Conservation (phyloP, 345 rosid genomes). For the Populus simonii region DNA sequence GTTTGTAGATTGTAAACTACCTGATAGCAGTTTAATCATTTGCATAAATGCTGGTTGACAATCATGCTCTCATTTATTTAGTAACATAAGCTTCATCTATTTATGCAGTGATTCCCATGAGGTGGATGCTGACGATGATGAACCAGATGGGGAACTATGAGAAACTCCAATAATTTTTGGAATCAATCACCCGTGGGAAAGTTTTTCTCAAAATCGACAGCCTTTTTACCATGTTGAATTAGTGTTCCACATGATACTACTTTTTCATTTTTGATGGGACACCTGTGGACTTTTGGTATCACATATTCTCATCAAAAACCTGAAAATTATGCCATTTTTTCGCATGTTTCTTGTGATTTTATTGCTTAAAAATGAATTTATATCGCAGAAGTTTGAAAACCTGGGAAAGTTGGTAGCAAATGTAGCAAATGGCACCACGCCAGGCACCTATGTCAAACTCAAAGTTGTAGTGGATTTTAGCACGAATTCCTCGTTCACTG, state of each 20-base stretch:
- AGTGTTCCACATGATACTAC: too few relatives aligned
- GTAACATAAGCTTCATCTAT: neutral
- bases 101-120: slow-evolving; percentile 28
- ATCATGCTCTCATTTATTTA: neutral
- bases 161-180: neutral
- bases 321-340: neutral
- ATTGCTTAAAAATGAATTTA: neutral
- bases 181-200: neutral
- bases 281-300: neutral
- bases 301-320: neutral
- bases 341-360: too few relatives aligned
- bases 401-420: neutral
- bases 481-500: neutral
- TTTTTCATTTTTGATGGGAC: too few relatives aligned
- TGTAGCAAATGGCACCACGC: neutral
- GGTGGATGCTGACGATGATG: slow-evolving; percentile 17
- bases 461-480: too few relatives aligned
- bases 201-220: neutral
- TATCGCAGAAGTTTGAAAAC: neutral
- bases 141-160: slow-evolving; percentile 43
- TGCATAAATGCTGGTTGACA: neutral
- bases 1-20: neutral
- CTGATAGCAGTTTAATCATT: neutral
- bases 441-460: neutral
- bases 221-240: neutral